Evolutionary conservation across 495 filamentous ascomycete genomes (phyloP).

Genomic region (Lophiotrema nucula): DNA sequence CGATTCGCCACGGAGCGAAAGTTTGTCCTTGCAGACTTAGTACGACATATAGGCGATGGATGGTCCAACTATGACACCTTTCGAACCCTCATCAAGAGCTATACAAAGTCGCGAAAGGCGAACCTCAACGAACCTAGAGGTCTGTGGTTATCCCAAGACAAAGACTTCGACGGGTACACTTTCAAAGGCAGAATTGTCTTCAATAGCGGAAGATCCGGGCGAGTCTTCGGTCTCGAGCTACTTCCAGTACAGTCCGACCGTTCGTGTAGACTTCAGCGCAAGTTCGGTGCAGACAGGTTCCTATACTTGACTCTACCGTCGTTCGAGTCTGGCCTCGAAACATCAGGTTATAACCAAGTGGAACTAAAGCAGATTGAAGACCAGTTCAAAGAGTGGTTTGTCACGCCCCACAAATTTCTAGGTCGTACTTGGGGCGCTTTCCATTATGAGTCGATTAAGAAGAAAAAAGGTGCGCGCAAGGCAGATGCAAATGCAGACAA

Average conservation of each 20-base stretch:
- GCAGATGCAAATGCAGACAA: slow-evolving; percentile 11
- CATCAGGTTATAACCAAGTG: slow-evolving; percentile 7
- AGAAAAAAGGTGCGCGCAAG: slow-evolving; percentile 14
- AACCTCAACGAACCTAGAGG: not conserved
- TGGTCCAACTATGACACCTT: slow-evolving; percentile 16
- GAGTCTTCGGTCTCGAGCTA: slow-evolving; percentile 32
- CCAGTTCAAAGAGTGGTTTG: slow-evolving; percentile 31
- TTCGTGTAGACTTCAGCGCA: slow-evolving; percentile 35
- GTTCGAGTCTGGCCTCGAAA: slow-evolving; percentile 1
- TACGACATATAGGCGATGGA: not conserved
- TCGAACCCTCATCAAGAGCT: not conserved
- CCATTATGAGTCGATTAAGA: slow-evolving; percentile 29
- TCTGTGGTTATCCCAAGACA: slow-evolving; percentile 23
- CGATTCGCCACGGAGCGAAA: slow-evolving; percentile 10
- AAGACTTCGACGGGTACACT: slow-evolving; percentile 26
- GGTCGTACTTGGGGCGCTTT: slow-evolving; percentile 39
- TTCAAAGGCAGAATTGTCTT: slow-evolving; percentile 31
- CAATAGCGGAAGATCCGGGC: slow-evolving; percentile 9
- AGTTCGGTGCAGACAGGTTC: slow-evolving; percentile 36
- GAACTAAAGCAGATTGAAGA: slow-evolving; percentile 18
- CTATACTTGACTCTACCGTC: slow-evolving; percentile 34
- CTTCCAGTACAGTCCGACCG: slow-evolving; percentile 23
- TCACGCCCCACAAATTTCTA: slow-evolving; percentile 31
- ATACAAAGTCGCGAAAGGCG: not conserved
- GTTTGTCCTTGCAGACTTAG: not conserved